Evolutionary conservation across 495 filamentous ascomycete genomes (phyloP).

Genomic region (Aspergillus sclerotiicarbonarius): DNA sequence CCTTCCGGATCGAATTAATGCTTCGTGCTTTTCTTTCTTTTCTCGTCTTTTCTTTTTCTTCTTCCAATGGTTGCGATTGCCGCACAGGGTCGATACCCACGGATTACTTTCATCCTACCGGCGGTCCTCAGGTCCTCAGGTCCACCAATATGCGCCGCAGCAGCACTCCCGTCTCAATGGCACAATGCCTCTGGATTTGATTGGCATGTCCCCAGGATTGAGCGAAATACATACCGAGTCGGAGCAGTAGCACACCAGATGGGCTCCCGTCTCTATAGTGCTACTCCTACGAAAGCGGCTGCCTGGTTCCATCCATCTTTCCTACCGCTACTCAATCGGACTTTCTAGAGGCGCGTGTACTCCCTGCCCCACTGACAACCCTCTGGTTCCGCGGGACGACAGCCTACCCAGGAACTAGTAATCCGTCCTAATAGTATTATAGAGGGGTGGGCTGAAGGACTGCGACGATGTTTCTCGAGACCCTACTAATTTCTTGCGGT

Average conservation of each 20-base stretch:
- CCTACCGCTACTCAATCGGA: conserved; percentile 1
- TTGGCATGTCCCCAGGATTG: not conserved
- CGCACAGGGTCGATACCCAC: not conserved
- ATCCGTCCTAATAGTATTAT: too few species aligned
- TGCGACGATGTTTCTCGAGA: too few species aligned
- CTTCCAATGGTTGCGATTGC: not conserved
- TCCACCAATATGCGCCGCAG: not conserved
- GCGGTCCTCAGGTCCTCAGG: too few species aligned
- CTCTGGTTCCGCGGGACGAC: not conserved
- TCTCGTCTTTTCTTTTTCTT: conserved; percentile 7
- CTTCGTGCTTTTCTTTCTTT: not conserved
- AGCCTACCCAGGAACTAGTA: not conserved
- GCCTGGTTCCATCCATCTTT: conserved; percentile 1
- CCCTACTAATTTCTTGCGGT: too few species aligned
- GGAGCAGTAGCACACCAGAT: not conserved
- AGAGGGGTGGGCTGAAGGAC: too few species aligned
- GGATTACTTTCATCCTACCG: too few species aligned
- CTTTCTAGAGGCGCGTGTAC: not conserved
- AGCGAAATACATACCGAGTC: not conserved
- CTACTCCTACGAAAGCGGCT: not conserved
- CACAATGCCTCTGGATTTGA: not conserved
- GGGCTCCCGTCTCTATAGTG: not conserved
- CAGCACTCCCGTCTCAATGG: not conserved
- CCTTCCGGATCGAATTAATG: conserved; percentile 1
- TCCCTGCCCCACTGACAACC: not conserved